Evolutionary conservation across 129 eudicot species (phyloP).

Genomic region (Sambucus nigra): DNA sequence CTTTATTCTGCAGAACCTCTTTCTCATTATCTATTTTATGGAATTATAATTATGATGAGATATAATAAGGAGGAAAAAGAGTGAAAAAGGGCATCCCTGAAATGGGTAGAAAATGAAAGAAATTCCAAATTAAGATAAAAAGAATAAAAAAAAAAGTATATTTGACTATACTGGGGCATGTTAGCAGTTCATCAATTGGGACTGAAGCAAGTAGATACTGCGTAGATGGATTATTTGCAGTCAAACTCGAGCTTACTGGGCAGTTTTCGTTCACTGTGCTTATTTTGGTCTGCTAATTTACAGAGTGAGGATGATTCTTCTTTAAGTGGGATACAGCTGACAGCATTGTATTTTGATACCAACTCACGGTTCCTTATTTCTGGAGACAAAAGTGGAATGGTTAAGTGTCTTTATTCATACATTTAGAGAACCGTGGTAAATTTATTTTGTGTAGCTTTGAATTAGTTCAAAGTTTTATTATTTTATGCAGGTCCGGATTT

Average conservation of each 20-base stretch:
- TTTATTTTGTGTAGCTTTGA: not conserved
- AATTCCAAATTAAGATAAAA: too few species aligned
- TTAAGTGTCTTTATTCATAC: conserved; percentile 23
- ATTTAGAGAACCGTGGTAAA: not conserved
- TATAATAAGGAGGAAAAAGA: not conserved
- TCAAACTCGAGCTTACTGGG: not conserved
- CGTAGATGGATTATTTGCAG: not conserved
- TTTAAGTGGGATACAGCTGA: conserved; percentile 55
- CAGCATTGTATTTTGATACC: conserved; percentile 48
- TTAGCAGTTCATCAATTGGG: not conserved
- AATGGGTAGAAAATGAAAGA: not conserved
- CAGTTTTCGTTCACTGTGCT: not conserved
- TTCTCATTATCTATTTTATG: not conserved
- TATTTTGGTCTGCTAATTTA: conserved; percentile 5
- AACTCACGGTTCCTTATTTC: conserved; percentile 63
- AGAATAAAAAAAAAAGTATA: too few species aligned
- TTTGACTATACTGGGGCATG: not conserved
- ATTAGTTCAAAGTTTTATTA: not conserved
- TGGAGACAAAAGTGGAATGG: conserved; percentile 92
- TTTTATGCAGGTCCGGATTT: conserved; percentile 59
- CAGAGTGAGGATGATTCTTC: conserved; percentile 79
- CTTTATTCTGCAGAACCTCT: not conserved
- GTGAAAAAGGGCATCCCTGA: not conserved
- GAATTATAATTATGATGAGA: not conserved
- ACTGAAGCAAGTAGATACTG: not conserved